phyloP scores from a whole-genome alignment of 768 basidiomycete genomes.

The Serendipita sp. region DNA sequence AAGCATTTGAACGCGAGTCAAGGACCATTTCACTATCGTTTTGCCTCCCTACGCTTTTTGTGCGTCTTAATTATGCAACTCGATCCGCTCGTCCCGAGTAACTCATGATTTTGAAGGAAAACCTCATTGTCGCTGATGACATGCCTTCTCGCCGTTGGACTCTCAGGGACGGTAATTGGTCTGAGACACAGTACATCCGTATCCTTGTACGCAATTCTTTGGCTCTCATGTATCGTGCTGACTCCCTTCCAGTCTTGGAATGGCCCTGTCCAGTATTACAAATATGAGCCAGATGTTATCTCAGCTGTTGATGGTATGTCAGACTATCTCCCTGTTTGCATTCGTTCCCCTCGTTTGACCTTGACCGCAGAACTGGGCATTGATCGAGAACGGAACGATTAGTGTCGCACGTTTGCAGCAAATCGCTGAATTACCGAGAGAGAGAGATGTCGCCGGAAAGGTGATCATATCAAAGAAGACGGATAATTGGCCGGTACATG shows the following conservation, averaged over 20 bases:
- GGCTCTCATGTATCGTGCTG: not conserved
- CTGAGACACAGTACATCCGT: not conserved
- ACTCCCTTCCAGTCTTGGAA: constrained; percentile 2
- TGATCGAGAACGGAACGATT: constrained; percentile 8
- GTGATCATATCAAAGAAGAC: not conserved
- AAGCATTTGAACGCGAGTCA: constrained; percentile 7
- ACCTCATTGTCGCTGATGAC: constrained; percentile 6
- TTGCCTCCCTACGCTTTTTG: constrained; percentile 9
- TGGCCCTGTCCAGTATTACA: constrained; percentile 7
- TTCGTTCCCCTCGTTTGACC: too few relatives aligned
- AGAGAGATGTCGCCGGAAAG: not conserved
- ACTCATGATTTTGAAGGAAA: not conserved
- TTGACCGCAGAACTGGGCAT: not conserved
- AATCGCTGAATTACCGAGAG: not conserved
- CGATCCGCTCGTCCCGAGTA: not conserved
- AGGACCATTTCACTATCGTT: constrained; percentile 8
- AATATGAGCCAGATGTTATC: not conserved
- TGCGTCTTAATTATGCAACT: not conserved
- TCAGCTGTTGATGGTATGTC: constrained; percentile 4
- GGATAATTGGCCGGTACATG: not conserved
- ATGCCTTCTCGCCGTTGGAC: constrained; percentile 9
- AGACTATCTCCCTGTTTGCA: too few relatives aligned
- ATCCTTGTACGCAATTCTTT: not conserved
- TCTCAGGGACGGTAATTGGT: constrained; percentile 2
- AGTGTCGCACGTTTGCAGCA: constrained; percentile 8